Conservation (phyloP, 257 asterid genomes). For the Petunia secreta region DNA sequence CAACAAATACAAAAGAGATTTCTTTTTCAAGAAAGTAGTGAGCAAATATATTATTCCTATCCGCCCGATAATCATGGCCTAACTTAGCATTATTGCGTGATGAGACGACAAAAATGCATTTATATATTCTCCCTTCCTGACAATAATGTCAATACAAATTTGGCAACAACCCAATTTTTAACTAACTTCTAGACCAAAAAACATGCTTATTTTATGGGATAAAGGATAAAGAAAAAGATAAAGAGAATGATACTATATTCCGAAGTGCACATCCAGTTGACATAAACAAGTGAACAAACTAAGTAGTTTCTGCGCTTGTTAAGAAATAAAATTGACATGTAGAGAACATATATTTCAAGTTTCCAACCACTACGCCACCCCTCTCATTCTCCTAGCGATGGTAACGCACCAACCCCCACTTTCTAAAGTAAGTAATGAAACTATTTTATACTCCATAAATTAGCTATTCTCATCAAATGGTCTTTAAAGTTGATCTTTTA, state of each 20-base stretch:
- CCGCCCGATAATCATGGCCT: neutral
- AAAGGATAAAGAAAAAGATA: neutral
- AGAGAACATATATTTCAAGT: constrained; percentile 30
- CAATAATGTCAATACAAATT: constrained; percentile 5
- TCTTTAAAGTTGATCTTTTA: constrained; percentile 25
- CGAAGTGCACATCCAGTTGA: constrained; percentile 31
- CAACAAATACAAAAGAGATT: neutral
- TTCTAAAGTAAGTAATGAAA: constrained; percentile 32
- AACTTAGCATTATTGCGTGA: neutral
- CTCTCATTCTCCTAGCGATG: constrained; percentile 34
- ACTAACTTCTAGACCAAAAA: neutral
- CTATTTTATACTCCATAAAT: neutral
- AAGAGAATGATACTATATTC: neutral
- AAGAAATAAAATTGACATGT: neutral
- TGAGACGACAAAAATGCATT: neutral
- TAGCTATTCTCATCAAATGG: constrained; percentile 4
- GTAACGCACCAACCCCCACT: constrained; percentile 43
- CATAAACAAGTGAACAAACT: constrained; percentile 36
- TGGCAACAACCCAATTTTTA: neutral
- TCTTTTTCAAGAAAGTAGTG: neutral
- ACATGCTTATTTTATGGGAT: neutral
- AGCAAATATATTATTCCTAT: neutral
- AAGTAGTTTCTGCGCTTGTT: neutral
- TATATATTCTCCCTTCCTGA: neutral
- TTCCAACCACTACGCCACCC: constrained; percentile 33